Conservation (phyloP, 1,284 basidiomycete genomes). For the Fistulina hepatica region DNA sequence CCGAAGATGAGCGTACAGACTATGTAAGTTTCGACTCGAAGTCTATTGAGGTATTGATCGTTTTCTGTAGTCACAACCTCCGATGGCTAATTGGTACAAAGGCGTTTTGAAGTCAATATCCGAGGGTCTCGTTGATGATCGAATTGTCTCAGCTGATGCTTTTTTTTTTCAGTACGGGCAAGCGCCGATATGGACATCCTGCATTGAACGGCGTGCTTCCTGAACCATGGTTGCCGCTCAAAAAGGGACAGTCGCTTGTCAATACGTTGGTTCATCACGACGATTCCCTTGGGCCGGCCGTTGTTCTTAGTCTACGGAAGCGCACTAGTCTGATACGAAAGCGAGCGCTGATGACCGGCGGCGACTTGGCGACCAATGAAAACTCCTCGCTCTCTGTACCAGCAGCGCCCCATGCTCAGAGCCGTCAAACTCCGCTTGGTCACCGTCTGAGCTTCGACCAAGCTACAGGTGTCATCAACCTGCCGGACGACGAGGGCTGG, state of each 20-base stretch:
- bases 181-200: slow-evolving; percentile 83
- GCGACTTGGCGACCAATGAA: slow-evolving; percentile 4
- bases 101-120: slow-evolving; percentile 80
- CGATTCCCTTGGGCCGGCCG: slow-evolving; percentile 31
- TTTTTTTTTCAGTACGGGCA: slow-evolving; percentile 56
- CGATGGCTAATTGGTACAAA: slow-evolving; percentile 86
- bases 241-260: slow-evolving; percentile 64
- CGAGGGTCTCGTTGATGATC: not conserved
- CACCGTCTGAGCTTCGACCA: slow-evolving; percentile 70
- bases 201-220: slow-evolving; percentile 82
- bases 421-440: slow-evolving; percentile 24
- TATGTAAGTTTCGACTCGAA: slow-evolving; percentile 43
- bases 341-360: slow-evolving; percentile 19
- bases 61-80: slow-evolving; percentile 68
- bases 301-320: slow-evolving; percentile 66
- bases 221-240: slow-evolving; percentile 83
- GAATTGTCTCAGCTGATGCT: not conserved
- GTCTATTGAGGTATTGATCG: not conserved
- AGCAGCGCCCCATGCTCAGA: slow-evolving; percentile 7
- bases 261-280: slow-evolving; percentile 32
- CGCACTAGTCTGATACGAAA: slow-evolving; percentile 42
- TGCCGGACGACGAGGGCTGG: slow-evolving; percentile 72
- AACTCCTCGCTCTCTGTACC: slow-evolving; percentile 1
- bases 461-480: slow-evolving; percentile 72
- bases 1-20: slow-evolving; percentile 82